Conservation (phyloP, 2,329 filamentous ascomycete genomes). For the Monosporascus sp. region DNA sequence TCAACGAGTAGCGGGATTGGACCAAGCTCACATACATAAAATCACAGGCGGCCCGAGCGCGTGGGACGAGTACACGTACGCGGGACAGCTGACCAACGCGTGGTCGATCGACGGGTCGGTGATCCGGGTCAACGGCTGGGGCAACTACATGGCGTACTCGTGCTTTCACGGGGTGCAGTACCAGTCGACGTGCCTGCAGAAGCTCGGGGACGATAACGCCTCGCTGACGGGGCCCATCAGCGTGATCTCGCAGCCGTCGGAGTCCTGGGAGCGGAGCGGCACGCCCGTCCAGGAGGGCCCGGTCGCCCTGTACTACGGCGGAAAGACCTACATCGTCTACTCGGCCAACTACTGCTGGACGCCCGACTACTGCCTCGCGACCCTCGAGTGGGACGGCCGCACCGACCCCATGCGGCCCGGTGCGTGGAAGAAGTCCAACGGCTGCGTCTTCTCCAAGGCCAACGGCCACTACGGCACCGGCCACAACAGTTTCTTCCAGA, state of each 20-base stretch:
- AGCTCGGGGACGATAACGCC: conserved; percentile 33
- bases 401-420: conserved; percentile 37
- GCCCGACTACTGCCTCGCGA: conserved; percentile 45
- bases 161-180: conserved; percentile 38
- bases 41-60: conserved; percentile 41
- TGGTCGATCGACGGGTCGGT: conserved; percentile 52
- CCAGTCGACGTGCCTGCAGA: conserved; percentile 33
- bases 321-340: conserved; percentile 47
- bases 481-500: conserved; percentile 54
- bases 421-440: conserved; percentile 46
- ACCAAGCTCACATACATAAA: background rate
- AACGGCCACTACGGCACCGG: conserved; percentile 54
- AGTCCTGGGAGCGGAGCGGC: conserved; percentile 44
- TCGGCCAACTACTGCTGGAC: conserved; percentile 54
- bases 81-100: conserved; percentile 37
- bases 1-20: background rate
- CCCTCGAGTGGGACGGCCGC: conserved; percentile 46
- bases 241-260: conserved; percentile 45
- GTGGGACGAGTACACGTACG: conserved; percentile 46
- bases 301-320: conserved; percentile 46
- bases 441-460: conserved; percentile 44
- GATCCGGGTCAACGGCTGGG: conserved; percentile 38
- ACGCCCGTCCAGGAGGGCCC: conserved; percentile 51
- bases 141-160: conserved; percentile 50
- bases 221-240: conserved; percentile 36